Base-by-base conservation (phyloP, 177 flowering plant genomes). In the Tripterygium wilfordii region DNA sequence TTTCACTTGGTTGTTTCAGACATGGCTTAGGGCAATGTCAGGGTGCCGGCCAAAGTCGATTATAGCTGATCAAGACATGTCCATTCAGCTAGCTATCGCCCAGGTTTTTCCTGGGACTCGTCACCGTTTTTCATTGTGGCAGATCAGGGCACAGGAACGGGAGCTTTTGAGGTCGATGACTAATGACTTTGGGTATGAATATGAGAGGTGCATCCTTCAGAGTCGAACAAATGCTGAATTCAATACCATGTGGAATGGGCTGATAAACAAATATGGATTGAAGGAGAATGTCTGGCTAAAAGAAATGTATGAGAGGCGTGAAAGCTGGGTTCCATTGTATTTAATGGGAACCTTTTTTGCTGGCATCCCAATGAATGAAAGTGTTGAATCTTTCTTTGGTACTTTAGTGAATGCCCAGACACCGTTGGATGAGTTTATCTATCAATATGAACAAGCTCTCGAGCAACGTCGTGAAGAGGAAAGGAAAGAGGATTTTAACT, bases 1-100 rank as follows among this genome's bases (percentile, higher is more conserved):
- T 16, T 80, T 69, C 56, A 56, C 48, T 24, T 80, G 83, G 86
- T 45, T 80, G 31, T 72, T 82, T 42, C 61, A 60, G 26, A 56
- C 82, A 14, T 82, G 76, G 78, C 58, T 72, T 10, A 52, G 55
- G 54, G 80, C 83, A 52, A 82, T 75, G 80, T 70, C 83, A 0
- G 79, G 80, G n/a, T 36, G 66, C 28, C 50, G 47, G 15, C 88
- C 83, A 8, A 42, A 58, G 20, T 70, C 80, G 6, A 66, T 79
- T 28, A 57, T 82, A 42, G 75, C 85, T 40, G 85, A 82, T 58
- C 83, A 82, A 58, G 85, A 79, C 57, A 24, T 36, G 44, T 65
- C 72, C 48, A 72, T 82, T 46, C 67, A 61, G 36, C 46, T 70
- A 53, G 72, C 80, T 19, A 61, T 79, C 47, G 60, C 68, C 8